Evolutionary conservation across 495 filamentous ascomycete species (phyloP).

Genomic region (Trichoderma virens): DNA sequence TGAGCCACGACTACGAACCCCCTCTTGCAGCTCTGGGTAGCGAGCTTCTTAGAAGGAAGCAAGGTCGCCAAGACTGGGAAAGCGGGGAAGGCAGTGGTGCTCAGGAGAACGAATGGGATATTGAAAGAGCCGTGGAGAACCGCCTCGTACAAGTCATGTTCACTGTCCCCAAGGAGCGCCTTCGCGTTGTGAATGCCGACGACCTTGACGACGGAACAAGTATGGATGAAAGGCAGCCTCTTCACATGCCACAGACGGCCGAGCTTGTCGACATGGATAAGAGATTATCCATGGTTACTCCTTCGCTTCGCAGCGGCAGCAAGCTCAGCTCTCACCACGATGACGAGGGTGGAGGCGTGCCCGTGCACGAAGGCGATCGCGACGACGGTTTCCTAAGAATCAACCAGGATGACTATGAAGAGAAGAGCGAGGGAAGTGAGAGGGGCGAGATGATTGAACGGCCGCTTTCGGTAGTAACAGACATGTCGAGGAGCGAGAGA

Average conservation of each 20-base stretch:
- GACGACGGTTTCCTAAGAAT: neutral
- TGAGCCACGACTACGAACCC: slow-evolving; percentile 22
- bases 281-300: neutral
- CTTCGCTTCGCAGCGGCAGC: slow-evolving; percentile 3
- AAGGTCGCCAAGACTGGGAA: slow-evolving; percentile 37
- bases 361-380: slow-evolving; percentile 14
- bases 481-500: neutral
- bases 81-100: slow-evolving; percentile 13
- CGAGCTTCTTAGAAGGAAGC: slow-evolving; percentile 30
- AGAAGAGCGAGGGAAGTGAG: neutral
- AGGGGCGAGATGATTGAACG: neutral
- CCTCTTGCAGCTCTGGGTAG: slow-evolving; percentile 22
- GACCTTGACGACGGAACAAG: slow-evolving; percentile 28
- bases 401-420: slow-evolving; percentile 8
- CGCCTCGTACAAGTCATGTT: slow-evolving; percentile 89
- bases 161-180: slow-evolving; percentile 74
- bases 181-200: slow-evolving; percentile 76
- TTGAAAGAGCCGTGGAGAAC: slow-evolving; percentile 73
- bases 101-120: slow-evolving; percentile 70
- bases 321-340: neutral
- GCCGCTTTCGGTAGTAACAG: neutral
- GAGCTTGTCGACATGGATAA: slow-evolving; percentile 23
- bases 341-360: slow-evolving; percentile 10
- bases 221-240: slow-evolving; percentile 26
- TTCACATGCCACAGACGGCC: slow-evolving; percentile 8